Evolutionary conservation across 2,329 filamentous ascomycete genomes (phyloP).

Genomic region (Cladosporium sp.): DNA sequence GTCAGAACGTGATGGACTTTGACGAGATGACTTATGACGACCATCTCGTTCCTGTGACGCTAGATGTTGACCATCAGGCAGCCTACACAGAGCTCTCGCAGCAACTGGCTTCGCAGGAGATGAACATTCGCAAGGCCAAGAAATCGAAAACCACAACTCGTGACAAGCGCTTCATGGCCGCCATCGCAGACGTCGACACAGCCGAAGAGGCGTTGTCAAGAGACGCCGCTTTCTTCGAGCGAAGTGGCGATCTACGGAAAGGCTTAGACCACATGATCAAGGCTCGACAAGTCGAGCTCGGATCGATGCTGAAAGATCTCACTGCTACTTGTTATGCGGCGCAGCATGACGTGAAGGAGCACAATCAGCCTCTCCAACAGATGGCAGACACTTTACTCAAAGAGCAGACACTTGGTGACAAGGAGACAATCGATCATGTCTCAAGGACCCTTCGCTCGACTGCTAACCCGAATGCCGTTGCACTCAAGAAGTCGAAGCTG

Average conservation of each 20-base stretch:
- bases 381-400: background rate
- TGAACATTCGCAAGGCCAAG: constrained; percentile 47
- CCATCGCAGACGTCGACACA: constrained; percentile 48
- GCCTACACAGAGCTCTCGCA: constrained; percentile 60
- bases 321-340: constrained; percentile 1
- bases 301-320: background rate
- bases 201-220: constrained; percentile 59
- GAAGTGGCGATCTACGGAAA: background rate
- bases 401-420: background rate
- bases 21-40: constrained; percentile 49
- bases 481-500: background rate
- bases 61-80: constrained; percentile 52
- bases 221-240: constrained; percentile 35
- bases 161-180: constrained; percentile 49
- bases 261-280: constrained; percentile 24
- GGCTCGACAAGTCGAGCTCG: constrained; percentile 22
- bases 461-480: background rate
- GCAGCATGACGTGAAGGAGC: background rate
- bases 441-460: background rate
- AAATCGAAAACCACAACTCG: constrained; percentile 38
- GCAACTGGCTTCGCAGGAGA: constrained; percentile 54
- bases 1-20: constrained; percentile 44
- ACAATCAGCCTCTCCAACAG: constrained; percentile 1
- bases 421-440: background rate
- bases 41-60: constrained; percentile 46